phyloP scores from a whole-genome alignment of 2,329 filamentous ascomycete species.

The Trichoderma pleuroti region DNA sequence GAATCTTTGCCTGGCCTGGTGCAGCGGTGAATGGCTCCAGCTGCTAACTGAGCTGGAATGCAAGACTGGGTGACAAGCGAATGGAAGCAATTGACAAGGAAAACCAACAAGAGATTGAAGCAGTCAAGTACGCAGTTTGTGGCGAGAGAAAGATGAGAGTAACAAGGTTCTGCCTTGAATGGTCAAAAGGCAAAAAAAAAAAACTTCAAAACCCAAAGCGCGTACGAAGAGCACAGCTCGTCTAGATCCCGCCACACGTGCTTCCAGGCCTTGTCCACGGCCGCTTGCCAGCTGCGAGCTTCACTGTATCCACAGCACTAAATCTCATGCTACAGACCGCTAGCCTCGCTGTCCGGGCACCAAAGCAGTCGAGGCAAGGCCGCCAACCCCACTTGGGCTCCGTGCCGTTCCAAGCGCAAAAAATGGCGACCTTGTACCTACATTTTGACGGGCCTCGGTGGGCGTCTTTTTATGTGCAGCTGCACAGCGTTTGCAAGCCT shows the following conservation, averaged over 20 bases:
- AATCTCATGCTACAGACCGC: background rate
- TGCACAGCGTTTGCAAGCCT: background rate
- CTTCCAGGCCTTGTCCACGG: background rate
- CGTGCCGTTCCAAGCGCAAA: background rate
- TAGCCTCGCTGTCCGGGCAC: conserved; percentile 7
- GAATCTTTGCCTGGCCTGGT: background rate
- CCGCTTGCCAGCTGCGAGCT: background rate
- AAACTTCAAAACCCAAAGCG: background rate
- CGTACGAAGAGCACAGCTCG: background rate
- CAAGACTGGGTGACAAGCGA: background rate
- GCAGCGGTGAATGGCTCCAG: background rate
- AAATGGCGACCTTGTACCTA: background rate
- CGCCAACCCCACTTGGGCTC: background rate
- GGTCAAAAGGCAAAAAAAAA: background rate
- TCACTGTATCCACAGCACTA: background rate
- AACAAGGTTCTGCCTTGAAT: background rate
- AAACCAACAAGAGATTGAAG: background rate
- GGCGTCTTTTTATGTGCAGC: background rate
- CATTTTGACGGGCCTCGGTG: background rate
- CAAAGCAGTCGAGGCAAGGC: background rate
- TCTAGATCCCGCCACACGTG: background rate
- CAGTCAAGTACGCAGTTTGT: background rate
- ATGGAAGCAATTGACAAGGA: background rate
- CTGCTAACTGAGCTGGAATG: background rate
- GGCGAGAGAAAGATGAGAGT: background rate